Evolutionary conservation across 257 asterid species (phyloP), one percentile per base, ranked within the genome.

Genomic region (Nicotiana undulata): DNA sequence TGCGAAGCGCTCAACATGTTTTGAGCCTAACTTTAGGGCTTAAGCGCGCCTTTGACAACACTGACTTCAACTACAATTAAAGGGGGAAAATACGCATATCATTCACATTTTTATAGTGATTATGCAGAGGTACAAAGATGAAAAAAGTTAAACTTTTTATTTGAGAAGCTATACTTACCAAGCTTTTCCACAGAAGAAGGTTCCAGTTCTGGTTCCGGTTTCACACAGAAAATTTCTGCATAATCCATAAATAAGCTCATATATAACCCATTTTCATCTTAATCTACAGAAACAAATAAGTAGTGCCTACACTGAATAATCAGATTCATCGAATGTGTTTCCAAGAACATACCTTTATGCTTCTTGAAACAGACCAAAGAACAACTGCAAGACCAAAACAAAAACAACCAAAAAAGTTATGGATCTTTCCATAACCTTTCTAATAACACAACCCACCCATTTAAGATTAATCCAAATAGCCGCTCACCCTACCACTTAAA

Each of bases 351-450:
- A 92, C 98, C 97, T 92, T 94, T 94, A 86, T 94, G 98, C 82
- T 92, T 94, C 93, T 86, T 93, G 89, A 90, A 94, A 82, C 98
- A 94, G 13, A 75, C 51, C 83, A 92, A 65, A 16, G 98, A 94
- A 86, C 98, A 93, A 81, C 98, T 80, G 80, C 86, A 79, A 78
- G 68, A n/a, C 49, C 46, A 75, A 28, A 58, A 53, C 83, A 76
- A 70, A 76, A 78, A 13, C 58, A n/a, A 80, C 81, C 4, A 24
- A 5, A 40, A 17, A 55, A 49, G 3, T 12, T 3, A 12, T 4
- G 4, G 20, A 2, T 31, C 2, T 17, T 70, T 79, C 51, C 17
- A 82, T 32, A 44, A 8, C 32, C 64, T 58, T 37, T 13, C 65
- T 46, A 61, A 51, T 9, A 72, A 24, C 32, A 72, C 52, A 77